Conservation (phyloP, 768 basidiomycete genomes). For the Psilocybe sp. region DNA sequence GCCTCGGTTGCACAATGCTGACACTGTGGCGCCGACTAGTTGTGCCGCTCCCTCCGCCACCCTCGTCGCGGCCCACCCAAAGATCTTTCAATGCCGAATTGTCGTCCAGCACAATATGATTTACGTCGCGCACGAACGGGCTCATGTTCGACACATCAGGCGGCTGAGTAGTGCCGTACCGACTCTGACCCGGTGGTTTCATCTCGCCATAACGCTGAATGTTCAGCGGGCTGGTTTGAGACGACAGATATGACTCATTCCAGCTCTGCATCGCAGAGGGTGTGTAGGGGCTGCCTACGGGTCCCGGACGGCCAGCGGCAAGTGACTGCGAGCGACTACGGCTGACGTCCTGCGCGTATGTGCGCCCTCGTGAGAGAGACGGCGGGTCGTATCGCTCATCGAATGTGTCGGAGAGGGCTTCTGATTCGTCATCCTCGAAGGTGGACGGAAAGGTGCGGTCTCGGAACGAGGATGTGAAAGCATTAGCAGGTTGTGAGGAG, state of each 20-base stretch:
- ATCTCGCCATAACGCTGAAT: slow-evolving; percentile 60
- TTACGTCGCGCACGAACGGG: slow-evolving; percentile 83
- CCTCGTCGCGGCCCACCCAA: slow-evolving; percentile 73
- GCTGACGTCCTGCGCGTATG: slow-evolving; percentile 58
- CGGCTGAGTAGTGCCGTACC: slow-evolving; percentile 55
- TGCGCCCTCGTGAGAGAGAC: slow-evolving; percentile 52
- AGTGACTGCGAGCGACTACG: slow-evolving; percentile 79
- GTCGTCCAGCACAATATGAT: slow-evolving; percentile 74
- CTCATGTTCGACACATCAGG: slow-evolving; percentile 74
- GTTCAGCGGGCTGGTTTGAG: slow-evolving; percentile 49
- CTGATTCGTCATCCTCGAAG: slow-evolving; percentile 79
- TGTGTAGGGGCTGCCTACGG: slow-evolving; percentile 49
- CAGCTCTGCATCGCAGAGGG: slow-evolving; percentile 51
- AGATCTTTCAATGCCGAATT: slow-evolving; percentile 69
- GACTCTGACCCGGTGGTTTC: slow-evolving; percentile 58
- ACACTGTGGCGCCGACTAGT: slow-evolving; percentile 84
- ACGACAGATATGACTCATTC: slow-evolving; percentile 56
- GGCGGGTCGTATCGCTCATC: slow-evolving; percentile 53
- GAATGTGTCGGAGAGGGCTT: slow-evolving; percentile 58
- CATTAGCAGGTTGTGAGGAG: slow-evolving; percentile 50
- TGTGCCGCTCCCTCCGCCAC: slow-evolving; percentile 68
- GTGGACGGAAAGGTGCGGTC: slow-evolving; percentile 71
- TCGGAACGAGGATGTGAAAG: slow-evolving; percentile 65
- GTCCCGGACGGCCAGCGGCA: slow-evolving; percentile 55
- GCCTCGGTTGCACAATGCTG: slow-evolving; percentile 74